A percentile compares a stretch with the other conserved stretches of the same genome.
Evolutionary conservation across 306 rosid species (phyloP).

Genomic region (Pyrus betulifolia): DNA sequence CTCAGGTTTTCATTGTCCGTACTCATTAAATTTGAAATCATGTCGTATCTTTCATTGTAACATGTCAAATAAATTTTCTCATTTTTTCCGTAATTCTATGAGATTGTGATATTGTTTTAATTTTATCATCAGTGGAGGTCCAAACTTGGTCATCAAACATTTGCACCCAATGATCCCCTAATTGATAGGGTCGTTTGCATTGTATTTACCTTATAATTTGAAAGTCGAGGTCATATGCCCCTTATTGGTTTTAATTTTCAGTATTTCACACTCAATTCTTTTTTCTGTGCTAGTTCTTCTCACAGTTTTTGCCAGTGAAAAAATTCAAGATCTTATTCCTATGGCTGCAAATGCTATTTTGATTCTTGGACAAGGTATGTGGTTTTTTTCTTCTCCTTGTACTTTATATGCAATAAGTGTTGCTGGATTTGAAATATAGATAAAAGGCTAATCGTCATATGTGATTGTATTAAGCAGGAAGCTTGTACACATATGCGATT

Average conservation of each 20-base stretch:
- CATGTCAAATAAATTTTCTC: neutral
- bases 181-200: neutral
- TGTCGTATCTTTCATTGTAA: neutral
- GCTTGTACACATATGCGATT: constrained; percentile 66
- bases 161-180: neutral
- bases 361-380: constrained; percentile 89
- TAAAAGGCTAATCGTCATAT: neutral
- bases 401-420: neutral
- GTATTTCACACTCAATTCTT: neutral
- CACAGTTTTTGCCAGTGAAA: constrained; percentile 64
- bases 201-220: neutral
- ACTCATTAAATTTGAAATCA: constrained; percentile 3
- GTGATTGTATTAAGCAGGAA: constrained; percentile 41
- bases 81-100: too few relatives aligned
- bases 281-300: constrained; percentile 43
- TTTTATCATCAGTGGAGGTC: constrained; percentile 1
- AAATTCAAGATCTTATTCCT: constrained; percentile 69
- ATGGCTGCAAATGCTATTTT: constrained; percentile 58
- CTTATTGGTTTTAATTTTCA: neutral
- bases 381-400: neutral
- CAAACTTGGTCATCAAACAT: neutral
- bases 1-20: constrained; percentile 46
- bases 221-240: neutral
- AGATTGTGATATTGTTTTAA: neutral
- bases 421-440: neutral